phyloP scores from a whole-genome alignment of 164 flowering plant genomes.

The Aristolochia californica region DNA sequence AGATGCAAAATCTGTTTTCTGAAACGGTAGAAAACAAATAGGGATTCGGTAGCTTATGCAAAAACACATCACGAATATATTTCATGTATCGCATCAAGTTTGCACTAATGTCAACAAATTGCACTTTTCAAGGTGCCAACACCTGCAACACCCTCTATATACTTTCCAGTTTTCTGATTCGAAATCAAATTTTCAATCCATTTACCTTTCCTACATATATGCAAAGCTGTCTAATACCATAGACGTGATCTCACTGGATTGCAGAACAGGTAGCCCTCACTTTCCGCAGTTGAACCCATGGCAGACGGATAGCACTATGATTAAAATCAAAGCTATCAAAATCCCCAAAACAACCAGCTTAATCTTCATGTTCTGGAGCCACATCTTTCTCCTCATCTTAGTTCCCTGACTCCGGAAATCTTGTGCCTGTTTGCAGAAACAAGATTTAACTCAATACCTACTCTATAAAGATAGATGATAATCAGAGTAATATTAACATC shows the following conservation, averaged over 20 bases:
- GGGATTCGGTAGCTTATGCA: too few species aligned
- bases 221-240: background rate
- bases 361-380: conserved; percentile 21
- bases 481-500: background rate
- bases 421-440: conserved; percentile 13
- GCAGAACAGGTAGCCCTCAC: conserved; percentile 1
- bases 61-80: conserved; percentile 2
- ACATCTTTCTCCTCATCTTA: conserved; percentile 19
- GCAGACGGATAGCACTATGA: conserved; percentile 17
- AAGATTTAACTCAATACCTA: background rate
- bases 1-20: too few species aligned
- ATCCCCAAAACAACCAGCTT: conserved; percentile 21
- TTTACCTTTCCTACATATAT: background rate
- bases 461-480: background rate
- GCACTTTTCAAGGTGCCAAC: too few species aligned
- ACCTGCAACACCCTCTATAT: too few species aligned
- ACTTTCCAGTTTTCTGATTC: too few species aligned
- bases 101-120: background rate
- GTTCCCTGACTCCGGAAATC: conserved; percentile 15
- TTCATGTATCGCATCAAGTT: background rate
- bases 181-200: background rate
- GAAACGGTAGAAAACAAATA: too few species aligned
- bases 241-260: background rate
- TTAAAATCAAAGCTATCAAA: conserved; percentile 17
- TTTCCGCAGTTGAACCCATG: conserved; percentile 18